Evolutionary conservation across 495 filamentous ascomycete species (phyloP).

Genomic region (Tuber melanosporum): DNA sequence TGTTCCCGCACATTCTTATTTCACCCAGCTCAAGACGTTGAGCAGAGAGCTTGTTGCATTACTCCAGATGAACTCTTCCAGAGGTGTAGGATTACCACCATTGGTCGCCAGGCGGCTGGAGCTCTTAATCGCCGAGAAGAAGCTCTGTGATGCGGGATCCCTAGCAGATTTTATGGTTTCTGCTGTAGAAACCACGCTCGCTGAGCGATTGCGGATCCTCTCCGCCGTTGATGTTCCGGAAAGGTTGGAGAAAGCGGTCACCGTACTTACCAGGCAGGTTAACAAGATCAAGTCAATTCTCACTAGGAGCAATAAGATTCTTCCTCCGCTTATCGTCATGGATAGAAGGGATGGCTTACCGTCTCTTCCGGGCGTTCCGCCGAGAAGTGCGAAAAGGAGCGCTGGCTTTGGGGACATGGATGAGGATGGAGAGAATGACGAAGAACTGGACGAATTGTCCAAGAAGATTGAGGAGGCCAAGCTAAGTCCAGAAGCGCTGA

Average conservation of each 20-base stretch:
- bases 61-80: slow-evolving; percentile 63
- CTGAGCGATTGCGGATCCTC: slow-evolving; percentile 82
- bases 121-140: slow-evolving; percentile 71
- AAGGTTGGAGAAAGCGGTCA: slow-evolving; percentile 71
- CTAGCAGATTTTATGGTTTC: slow-evolving; percentile 97
- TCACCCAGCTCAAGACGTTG: slow-evolving; percentile 70
- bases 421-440: slow-evolving; percentile 68
- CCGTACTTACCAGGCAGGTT: slow-evolving; percentile 72
- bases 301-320: slow-evolving; percentile 42
- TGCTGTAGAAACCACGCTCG: slow-evolving; percentile 71
- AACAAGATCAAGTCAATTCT: slow-evolving; percentile 64
- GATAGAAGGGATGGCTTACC: slow-evolving; percentile 35
- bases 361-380: slow-evolving; percentile 36
- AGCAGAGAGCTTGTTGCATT: slow-evolving; percentile 76
- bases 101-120: slow-evolving; percentile 79
- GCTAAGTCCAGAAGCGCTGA: slow-evolving; percentile 58
- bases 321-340: slow-evolving; percentile 31
- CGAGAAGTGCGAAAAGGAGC: slow-evolving; percentile 43
- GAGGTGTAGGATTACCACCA: slow-evolving; percentile 62
- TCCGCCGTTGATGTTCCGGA: slow-evolving; percentile 66
- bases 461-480: slow-evolving; percentile 76
- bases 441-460: slow-evolving; percentile 86
- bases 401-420: slow-evolving; percentile 49
- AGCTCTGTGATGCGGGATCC: slow-evolving; percentile 67
- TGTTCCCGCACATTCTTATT: slow-evolving; percentile 57